phyloP scores from a whole-genome alignment of 2,329 filamentous ascomycete genomes.

The Onygenales sp. region DNA sequence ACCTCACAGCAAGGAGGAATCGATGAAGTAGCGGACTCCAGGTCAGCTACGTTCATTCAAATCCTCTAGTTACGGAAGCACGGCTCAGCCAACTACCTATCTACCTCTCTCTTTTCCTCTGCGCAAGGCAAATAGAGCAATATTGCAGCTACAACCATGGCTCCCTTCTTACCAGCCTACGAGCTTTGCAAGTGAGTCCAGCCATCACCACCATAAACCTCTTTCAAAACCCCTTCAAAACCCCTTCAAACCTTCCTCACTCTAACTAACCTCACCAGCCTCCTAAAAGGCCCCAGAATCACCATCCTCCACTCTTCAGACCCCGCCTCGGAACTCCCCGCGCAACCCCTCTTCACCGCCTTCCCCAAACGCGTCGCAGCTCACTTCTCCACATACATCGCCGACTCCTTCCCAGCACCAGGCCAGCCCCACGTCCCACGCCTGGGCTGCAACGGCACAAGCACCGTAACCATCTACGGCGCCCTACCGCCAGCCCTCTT shows the following conservation, averaged over 20 bases:
- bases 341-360: constrained; percentile 1
- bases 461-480: constrained; percentile 8
- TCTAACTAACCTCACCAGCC: constrained; percentile 2
- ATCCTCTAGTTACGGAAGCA: too few relatives aligned
- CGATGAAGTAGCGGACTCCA: too few relatives aligned
- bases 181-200: background rate
- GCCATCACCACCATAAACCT: too few relatives aligned
- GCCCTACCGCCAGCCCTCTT: constrained; percentile 5
- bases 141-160: background rate
- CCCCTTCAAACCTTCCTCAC: background rate
- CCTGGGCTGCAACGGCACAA: constrained; percentile 8
- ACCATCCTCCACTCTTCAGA: constrained; percentile 5
- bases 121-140: background rate
- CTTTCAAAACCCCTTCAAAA: too few relatives aligned
- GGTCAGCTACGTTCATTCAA: too few relatives aligned
- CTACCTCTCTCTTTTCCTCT: too few relatives aligned
- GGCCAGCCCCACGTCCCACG: constrained; percentile 4
- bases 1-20: too few relatives aligned
- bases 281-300: constrained; percentile 6
- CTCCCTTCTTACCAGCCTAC: background rate
- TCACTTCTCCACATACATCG: constrained; percentile 8
- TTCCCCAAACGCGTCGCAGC: constrained; percentile 7
- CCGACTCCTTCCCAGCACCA: constrained; percentile 8
- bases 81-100: too few relatives aligned
- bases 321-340: constrained; percentile 2